Conservation (phyloP, 768 basidiomycete genomes). For the Omphalotus guepiniiformis region DNA sequence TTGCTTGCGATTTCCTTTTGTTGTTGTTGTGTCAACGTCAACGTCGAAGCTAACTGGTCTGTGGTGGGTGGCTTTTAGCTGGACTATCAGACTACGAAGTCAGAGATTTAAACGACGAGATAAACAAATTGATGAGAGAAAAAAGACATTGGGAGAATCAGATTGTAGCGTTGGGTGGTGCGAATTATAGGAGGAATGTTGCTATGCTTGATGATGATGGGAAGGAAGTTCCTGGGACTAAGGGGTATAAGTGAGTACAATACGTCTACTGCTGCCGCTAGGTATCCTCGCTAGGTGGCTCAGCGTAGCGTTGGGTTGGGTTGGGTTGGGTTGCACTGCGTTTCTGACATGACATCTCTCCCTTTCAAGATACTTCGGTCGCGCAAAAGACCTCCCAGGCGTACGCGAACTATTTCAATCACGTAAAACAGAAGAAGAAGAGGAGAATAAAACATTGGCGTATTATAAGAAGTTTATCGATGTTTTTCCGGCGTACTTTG, state of each 20-base stretch:
- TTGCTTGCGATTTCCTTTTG: neutral
- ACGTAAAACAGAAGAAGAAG: constrained; percentile 82
- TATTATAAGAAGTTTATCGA: constrained; percentile 87
- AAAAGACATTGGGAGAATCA: constrained; percentile 98
- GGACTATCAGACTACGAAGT: constrained; percentile 94
- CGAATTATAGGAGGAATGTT: constrained; percentile 91
- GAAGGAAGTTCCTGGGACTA: constrained; percentile 92
- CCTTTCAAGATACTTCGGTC: constrained; percentile 81
- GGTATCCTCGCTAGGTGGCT: neutral
- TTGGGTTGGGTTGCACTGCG: no score
- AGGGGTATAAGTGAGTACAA: constrained; percentile 86
- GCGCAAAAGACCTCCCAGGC: constrained; percentile 93
- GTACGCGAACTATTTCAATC: constrained; percentile 92
- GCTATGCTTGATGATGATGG: constrained; percentile 95
- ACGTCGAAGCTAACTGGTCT: no score
- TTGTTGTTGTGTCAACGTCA: no score
- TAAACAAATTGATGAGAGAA: constrained; percentile 92
- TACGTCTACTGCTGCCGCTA: neutral
- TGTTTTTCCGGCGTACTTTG: constrained; percentile 86
- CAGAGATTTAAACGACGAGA: constrained; percentile 95
- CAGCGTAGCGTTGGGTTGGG: no score
- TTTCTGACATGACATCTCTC: no score
- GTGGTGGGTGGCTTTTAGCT: constrained; percentile 57
- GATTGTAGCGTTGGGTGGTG: constrained; percentile 92
- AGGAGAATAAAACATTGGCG: constrained; percentile 72